Evolutionary conservation across 225 moss, liverwort and hornwort genomes (phyloP).

Genomic region (Polytrichum commune): DNA sequence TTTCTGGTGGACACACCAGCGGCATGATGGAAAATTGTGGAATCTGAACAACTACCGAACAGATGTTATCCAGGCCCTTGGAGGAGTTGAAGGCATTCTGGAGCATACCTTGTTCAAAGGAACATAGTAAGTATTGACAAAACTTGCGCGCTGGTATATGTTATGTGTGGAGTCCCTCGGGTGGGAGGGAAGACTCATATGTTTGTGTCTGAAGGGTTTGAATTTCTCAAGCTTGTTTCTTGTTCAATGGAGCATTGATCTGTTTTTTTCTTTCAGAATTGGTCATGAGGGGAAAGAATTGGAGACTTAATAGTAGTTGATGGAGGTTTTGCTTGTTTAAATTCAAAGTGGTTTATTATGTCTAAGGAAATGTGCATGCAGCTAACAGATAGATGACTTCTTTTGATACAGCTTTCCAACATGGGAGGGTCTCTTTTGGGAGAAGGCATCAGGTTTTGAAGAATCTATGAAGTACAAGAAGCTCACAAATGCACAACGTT

Average conservation of each 20-base stretch:
- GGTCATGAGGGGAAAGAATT: too few species aligned
- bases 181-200: background rate
- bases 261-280: too few species aligned
- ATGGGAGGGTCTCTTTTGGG: slow-evolving; percentile 99
- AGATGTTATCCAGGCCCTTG: slow-evolving; percentile 99
- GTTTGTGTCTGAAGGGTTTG: background rate
- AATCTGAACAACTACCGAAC: slow-evolving; percentile 99
- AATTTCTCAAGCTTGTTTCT: too few species aligned
- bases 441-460: slow-evolving; percentile 98
- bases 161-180: background rate
- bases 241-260: too few species aligned
- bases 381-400: background rate
- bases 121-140: slow-evolving; percentile 53
- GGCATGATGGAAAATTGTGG: slow-evolving; percentile 98
- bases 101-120: slow-evolving; percentile 99
- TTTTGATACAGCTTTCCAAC: slow-evolving; percentile 68
- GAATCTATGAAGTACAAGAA: slow-evolving; percentile 99
- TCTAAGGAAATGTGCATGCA: background rate
- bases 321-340: too few species aligned
- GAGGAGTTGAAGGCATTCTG: slow-evolving; percentile 97
- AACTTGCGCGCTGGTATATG: background rate
- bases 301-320: too few species aligned
- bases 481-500: slow-evolving; percentile 95
- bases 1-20: slow-evolving; percentile 99
- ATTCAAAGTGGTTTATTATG: too few species aligned